Base-by-base conservation (phyloP, 257 asterid genomes). In the Linderniella brevidens region DNA sequence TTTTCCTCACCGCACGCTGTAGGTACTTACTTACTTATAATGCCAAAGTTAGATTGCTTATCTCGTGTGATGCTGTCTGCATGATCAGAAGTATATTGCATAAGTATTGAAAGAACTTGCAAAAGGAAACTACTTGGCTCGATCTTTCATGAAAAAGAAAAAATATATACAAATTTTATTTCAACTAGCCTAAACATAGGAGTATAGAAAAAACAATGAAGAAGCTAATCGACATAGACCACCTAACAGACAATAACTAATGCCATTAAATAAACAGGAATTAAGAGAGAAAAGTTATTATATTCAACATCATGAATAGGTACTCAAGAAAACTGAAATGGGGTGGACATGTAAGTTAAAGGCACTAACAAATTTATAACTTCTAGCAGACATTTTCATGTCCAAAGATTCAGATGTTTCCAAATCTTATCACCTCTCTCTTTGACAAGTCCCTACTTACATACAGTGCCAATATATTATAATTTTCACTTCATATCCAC, bases 371-470 rank as follows among this genome's bases (percentile, higher is more conserved):
- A 8, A 49, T 50, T 41, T 16, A 47, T 25, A 25, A 6, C 32
- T 3, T 25, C 3, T 25, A 6, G n/a, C n/a, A 25, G 32, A 25
- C 32, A 25, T 10, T 54, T 19, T 18, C 18, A 44, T 39, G 18
- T 45, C 53, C 45, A 58, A 25, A 37, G 48, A 19, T 37, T 46
- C 50, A 54, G 48, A 51, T 52, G 52, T 52, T 51, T 50, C 65
- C 54, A 46, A 15, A 39, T 46, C 57, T 43, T 42, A 54, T 57
- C 67, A 54, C 39, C 46, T 54, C 41, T 29, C 55, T 48, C 46
- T 48, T 51, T 32, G 66, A 37, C 66, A 51, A 42, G 38, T 48
- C 48, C 52, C 32, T 25, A 25, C 32, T 25, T 25, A 25, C 32
- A 25, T 25, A 25, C 32, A 25, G 32, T 25, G 3, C 32, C 3